Evolutionary conservation across 352 stramenopile species (phyloP), one percentile per base, ranked within the genome.

Genomic region (Lagenidium sp.): DNA sequence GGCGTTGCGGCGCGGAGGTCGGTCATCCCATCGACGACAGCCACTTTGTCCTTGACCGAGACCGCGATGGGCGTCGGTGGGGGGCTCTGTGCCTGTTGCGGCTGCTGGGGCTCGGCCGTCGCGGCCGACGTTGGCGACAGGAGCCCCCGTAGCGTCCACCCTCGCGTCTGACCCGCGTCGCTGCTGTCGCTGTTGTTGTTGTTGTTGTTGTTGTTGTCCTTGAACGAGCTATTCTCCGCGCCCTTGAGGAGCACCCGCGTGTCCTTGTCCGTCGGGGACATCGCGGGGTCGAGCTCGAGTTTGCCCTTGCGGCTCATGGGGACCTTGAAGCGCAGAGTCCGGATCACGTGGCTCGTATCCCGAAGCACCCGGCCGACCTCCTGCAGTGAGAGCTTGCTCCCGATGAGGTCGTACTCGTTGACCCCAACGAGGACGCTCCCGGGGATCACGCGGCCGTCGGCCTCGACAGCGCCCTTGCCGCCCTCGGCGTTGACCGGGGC

Each of bases 361-460:
- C 68, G 58, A 34, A 91, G 55, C 19, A 88, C 56, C 5, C 47
- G 44, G 0, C 68, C 55, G 15, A 82, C 54, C 2, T 82, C 65
- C 5, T 63, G 25, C 12, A 86, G 55, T 29, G 57, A 48, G 32
- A 80, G 42, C 21, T 63, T 51, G 15, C 49, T 41, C 0, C 51
- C 34, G 3, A 74, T 36, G 4, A 87, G 64, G 21, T 89, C 55
- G 35, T 60, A 46, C 13, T 78, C 59, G 38, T 92, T 89, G n/a
- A 92, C 57, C 3, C 47, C 56, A 10, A 81, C 50, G 19, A 92
- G 55, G 7, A 87, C 53, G 28, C 60, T 75, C 10, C 76, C 73
- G 0, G 51, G 16, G 0, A 50, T 15, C 2, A 89, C 60, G 2
- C 55, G 55, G 0, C 71, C 67, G 32, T 69, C 65, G 7, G 52